Percentiles rank a stretch among this genome's conserved stretches.
These are phyloP conservation scores for Bryum argenteum DNA, from an alignment of 225 moss, liverwort and hornwort genomes.

Conservation along the genomic window DNA sequence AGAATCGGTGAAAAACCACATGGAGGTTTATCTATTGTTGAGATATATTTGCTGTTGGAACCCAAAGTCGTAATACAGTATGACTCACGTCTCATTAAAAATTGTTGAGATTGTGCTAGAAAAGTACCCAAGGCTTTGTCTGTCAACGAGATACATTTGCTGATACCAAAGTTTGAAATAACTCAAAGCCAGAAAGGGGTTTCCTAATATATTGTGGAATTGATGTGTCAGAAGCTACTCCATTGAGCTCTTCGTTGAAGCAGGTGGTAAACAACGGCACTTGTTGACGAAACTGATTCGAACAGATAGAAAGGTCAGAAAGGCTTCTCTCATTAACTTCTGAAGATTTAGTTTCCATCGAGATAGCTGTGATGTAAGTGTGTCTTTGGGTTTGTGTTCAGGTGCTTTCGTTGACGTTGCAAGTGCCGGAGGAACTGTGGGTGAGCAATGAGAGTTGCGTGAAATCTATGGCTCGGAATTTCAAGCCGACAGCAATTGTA, in stretches of 20 bases:
- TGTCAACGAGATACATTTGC: not conserved
- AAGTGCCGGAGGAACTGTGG: slow-evolving; percentile 63
- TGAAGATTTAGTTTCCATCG: not conserved
- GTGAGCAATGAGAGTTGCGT: slow-evolving; percentile 43
- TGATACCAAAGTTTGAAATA: too few relatives aligned
- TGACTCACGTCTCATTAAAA: too few relatives aligned
- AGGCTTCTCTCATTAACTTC: not conserved
- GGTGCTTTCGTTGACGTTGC: slow-evolving; percentile 54
- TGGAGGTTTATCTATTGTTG: too few relatives aligned
- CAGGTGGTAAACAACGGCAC: slow-evolving; percentile 52
- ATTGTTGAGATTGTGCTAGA: not conserved
- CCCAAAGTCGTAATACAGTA: too few relatives aligned
- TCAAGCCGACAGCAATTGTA: slow-evolving; percentile 32
- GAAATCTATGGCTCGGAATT: slow-evolving; percentile 34
- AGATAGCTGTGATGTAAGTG: not conserved
- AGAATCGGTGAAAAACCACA: too few relatives aligned
- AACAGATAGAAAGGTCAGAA: slow-evolving; percentile 52
- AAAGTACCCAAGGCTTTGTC: not conserved
- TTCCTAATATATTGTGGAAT: slow-evolving; percentile 12
- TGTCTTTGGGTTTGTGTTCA: slow-evolving; percentile 12
- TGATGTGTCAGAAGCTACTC: slow-evolving; percentile 43
- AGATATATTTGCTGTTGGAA: too few relatives aligned
- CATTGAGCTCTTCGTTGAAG: slow-evolving; percentile 42
- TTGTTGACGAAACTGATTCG: slow-evolving; percentile 51
- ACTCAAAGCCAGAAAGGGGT: not conserved